Base-by-base conservation (phyloP, 257 asterid genomes). In the Oldenlandia corymbosa region DNA sequence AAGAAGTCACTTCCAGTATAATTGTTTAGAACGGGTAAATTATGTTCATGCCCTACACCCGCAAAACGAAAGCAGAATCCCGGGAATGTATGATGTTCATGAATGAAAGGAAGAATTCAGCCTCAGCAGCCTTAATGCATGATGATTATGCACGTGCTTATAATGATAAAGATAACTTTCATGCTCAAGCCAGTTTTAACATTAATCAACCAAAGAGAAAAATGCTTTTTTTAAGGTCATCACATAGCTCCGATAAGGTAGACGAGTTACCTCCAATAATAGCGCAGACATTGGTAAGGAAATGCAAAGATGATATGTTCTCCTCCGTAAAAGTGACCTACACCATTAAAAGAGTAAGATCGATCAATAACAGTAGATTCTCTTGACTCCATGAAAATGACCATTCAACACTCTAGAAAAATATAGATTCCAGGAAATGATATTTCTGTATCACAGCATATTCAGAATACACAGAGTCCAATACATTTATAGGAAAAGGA, bases 251-350 rank as follows among this genome's bases (percentile, higher is more conserved):
- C 0, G 10, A 41, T 5, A 11, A 41, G 65, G n/a, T n/a, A n/a
- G n/a, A 71, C 36, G 28, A 43, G 34, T 56, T 77, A 89, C 97
- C 99, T 84, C 99, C 99, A 75, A 92, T 72, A 54, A 92, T 87
- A 63, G 99, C 99, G 68, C 99, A 92, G 49, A 92, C 90, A 71
- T 83, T 89, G 41, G 99, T 92, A 76, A 92, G 81, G 79, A 89
- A 92, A 72, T 92, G 99, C 73, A 92, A 68, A 85, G 89, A 92
- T 55, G 97, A 80, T 68, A 81, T 77, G 50, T 82, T 95, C 36
- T 82, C 73, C 82, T 85, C 99, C 18, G 69, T 79, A 71, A 89
- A 87, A 55, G 95, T 92, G 70, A 92, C 99, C 99, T 89, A 78
- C 60, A 68, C 60, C 68, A 76, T 43, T 43, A 71, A 62, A 58